A percentile compares a stretch with the other conserved stretches of the same genome.
Evolutionary conservation across 148 eudicot species (phyloP).

Genomic region (Pharnaceum exiguum): DNA sequence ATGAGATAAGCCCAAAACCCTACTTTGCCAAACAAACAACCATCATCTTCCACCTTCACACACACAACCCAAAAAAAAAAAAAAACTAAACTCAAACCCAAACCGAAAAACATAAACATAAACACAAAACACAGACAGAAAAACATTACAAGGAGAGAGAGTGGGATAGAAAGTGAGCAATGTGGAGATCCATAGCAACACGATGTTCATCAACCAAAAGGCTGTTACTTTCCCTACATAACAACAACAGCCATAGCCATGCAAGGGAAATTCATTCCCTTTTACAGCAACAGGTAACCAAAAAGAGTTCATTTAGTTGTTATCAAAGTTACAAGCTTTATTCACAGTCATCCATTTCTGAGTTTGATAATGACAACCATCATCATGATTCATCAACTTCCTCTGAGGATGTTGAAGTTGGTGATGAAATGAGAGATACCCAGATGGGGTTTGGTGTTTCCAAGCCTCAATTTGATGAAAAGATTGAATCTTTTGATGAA

Average conservation of each 20-base stretch:
- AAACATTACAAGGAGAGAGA: neutral
- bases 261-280: conserved; percentile 30
- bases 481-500: too few relatives aligned
- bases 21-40: too few relatives aligned
- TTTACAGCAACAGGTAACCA: conserved; percentile 3
- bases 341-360: conserved; percentile 33
- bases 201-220: conserved; percentile 22
- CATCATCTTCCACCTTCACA: neutral
- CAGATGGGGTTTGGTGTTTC: conserved; percentile 10
- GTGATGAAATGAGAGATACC: conserved; percentile 13
- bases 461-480: conserved; percentile 17
- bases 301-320: neutral
- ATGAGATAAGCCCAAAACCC: too few relatives aligned
- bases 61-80: neutral
- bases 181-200: conserved; percentile 43
- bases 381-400: conserved; percentile 20
- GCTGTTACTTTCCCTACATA: conserved; percentile 1
- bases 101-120: too few relatives aligned
- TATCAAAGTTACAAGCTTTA: conserved; percentile 30
- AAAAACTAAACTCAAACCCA: too few relatives aligned
- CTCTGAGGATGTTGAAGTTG: conserved; percentile 17
- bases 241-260: conserved; percentile 10
- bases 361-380: conserved; percentile 23
- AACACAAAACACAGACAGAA: neutral
- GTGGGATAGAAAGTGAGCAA: conserved; percentile 7